phyloP scores from a whole-genome alignment of 306 rosid genomes.

The Castanea crenata region DNA sequence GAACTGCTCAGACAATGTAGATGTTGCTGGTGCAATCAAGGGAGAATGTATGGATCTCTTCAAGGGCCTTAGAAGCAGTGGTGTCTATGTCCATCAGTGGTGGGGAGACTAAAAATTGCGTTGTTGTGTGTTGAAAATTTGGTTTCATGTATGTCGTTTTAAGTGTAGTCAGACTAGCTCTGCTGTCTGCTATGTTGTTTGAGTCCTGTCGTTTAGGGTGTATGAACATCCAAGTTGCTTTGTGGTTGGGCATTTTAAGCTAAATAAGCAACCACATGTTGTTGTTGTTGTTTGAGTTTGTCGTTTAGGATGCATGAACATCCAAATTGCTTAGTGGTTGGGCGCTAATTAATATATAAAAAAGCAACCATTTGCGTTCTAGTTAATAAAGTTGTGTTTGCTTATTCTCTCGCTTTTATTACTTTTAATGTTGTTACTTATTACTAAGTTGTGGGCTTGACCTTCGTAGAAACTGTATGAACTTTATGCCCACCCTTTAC shows the following conservation, averaged over 20 bases:
- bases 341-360: conserved; percentile 40
- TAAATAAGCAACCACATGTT: conserved; percentile 56
- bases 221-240: conserved; percentile 36
- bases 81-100: conserved; percentile 93
- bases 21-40: conserved; percentile 28
- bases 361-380: conserved; percentile 41
- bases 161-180: conserved; percentile 19
- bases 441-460: too few species aligned
- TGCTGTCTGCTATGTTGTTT: background rate
- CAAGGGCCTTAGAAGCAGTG: conserved; percentile 59
- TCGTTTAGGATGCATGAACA: conserved; percentile 27
- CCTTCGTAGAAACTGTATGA: too few species aligned
- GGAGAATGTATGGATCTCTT: conserved; percentile 63
- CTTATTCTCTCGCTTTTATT: background rate
- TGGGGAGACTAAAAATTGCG: conserved; percentile 49
- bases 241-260: conserved; percentile 46
- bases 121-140: conserved; percentile 13
- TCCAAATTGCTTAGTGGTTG: conserved; percentile 45
- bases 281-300: conserved; percentile 9
- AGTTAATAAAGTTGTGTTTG: background rate
- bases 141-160: conserved; percentile 21
- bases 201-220: conserved; percentile 20
- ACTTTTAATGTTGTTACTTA: background rate
- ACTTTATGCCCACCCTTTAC: background rate
- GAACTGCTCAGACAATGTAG: conserved; percentile 47